Percentiles rank a stretch among this genome's conserved stretches.
These are phyloP conservation scores for Nevesoporus exiguus DNA, from an alignment of 768 basidiomycete genomes.

Conservation along the genomic window DNA sequence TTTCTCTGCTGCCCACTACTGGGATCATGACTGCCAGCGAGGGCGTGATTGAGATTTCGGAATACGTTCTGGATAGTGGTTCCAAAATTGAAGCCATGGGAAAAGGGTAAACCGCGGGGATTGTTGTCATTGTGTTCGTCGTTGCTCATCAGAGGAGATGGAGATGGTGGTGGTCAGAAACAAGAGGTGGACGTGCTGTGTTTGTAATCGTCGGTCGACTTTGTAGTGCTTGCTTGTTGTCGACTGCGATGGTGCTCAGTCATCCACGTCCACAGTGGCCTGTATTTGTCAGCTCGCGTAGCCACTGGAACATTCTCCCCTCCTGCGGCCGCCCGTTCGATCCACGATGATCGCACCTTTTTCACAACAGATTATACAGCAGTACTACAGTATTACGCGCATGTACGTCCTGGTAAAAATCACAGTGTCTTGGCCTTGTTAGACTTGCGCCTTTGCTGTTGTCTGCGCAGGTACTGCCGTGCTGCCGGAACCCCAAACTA, in stretches of 20 bases:
- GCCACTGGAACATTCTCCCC: constrained; percentile 32
- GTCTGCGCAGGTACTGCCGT: constrained; percentile 47
- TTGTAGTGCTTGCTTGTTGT: neutral
- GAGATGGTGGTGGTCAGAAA: constrained; percentile 20
- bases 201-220: constrained; percentile 7
- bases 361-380: neutral
- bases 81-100: constrained; percentile 22
- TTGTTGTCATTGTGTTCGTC: constrained; percentile 10
- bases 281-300: constrained; percentile 25
- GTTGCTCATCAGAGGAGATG: constrained; percentile 24
- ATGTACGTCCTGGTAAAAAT: constrained; percentile 1
- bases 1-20: neutral
- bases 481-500: constrained; percentile 66
- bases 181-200: constrained; percentile 9
- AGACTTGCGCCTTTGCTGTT: constrained; percentile 28
- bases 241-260: neutral
- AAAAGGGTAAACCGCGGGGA: constrained; percentile 9
- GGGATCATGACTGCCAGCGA: constrained; percentile 11
- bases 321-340: constrained; percentile 12
- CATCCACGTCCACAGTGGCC: constrained; percentile 9
- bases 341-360: neutral
- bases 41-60: constrained; percentile 33
- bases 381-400: neutral
- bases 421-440: constrained; percentile 32
- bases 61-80: constrained; percentile 30